phyloP scores from a whole-genome alignment of 495 filamentous ascomycete genomes.

The Terfezia claveryi region DNA sequence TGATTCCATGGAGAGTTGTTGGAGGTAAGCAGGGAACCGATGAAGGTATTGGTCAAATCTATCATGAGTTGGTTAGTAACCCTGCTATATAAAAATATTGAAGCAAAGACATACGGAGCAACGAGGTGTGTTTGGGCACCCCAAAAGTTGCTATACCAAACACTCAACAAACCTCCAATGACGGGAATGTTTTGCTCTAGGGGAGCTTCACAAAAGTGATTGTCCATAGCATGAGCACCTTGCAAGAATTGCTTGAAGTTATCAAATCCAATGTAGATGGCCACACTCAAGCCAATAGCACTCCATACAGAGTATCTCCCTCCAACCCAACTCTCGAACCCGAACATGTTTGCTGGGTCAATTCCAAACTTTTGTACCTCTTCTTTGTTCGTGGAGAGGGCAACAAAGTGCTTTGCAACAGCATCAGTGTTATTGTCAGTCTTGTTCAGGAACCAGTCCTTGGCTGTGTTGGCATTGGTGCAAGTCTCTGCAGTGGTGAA shows the following conservation, averaged over 20 bases:
- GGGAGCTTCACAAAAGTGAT: slow-evolving; percentile 81
- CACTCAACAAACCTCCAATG: slow-evolving; percentile 75
- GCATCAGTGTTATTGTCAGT: slow-evolving; percentile 49
- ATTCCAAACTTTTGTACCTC: slow-evolving; percentile 98
- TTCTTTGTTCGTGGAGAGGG: slow-evolving; percentile 81
- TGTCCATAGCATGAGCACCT: slow-evolving; percentile 93
- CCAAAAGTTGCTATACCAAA: slow-evolving; percentile 98
- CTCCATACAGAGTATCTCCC: slow-evolving; percentile 97
- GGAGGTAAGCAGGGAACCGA: slow-evolving; percentile 95
- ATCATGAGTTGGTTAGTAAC: slow-evolving; percentile 1
- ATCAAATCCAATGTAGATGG: slow-evolving; percentile 84
- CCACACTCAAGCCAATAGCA: slow-evolving; percentile 86
- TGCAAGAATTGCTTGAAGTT: slow-evolving; percentile 94
- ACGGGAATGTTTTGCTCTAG: slow-evolving; percentile 88
- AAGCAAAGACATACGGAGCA: slow-evolving; percentile 39
- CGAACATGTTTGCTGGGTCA: slow-evolving; percentile 96
- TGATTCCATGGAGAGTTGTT: slow-evolving; percentile 98
- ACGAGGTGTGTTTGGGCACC: slow-evolving; percentile 93
- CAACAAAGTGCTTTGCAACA: slow-evolving; percentile 97
- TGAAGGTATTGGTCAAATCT: slow-evolving; percentile 97
- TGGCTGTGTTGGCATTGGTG: slow-evolving; percentile 91
- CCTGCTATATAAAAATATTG: background rate
- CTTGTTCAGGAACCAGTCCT: slow-evolving; percentile 82
- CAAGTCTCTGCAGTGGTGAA: slow-evolving; percentile 96
- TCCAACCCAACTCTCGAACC: slow-evolving; percentile 84